Evolutionary conservation across 306 rosid species (phyloP).

Genomic region (Cyclanthera cordifolia): DNA sequence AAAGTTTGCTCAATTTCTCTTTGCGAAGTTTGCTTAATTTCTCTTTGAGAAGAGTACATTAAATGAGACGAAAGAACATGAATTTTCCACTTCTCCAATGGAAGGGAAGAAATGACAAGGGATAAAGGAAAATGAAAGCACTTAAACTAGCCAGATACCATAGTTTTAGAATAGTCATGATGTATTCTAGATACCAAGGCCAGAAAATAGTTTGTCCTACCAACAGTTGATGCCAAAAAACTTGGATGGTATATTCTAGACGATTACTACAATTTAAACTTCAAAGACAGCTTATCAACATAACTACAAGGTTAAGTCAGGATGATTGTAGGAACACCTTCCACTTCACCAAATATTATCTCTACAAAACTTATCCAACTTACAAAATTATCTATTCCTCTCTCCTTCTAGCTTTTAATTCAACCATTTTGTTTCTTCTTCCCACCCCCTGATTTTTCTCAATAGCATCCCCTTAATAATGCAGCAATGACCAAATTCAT

Average conservation of each 20-base stretch:
- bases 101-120: neutral
- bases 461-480: neutral
- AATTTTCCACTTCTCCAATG: neutral
- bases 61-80: neutral
- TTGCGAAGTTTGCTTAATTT: neutral
- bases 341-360: neutral
- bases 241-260: neutral
- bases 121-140: neutral
- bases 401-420: neutral
- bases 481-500: neutral
- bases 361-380: neutral
- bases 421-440: neutral
- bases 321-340: neutral
- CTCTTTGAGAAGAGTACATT: neutral
- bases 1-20: neutral
- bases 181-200: too few relatives aligned
- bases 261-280: neutral
- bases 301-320: neutral
- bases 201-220: neutral
- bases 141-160: too few relatives aligned
- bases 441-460: neutral
- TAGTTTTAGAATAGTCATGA: too few relatives aligned
- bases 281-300: neutral
- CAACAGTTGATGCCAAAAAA: neutral
- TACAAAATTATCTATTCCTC: neutral